phyloP scores from a whole-genome alignment of 805 yeast species.

The Metschnikowia lachancei region DNA sequence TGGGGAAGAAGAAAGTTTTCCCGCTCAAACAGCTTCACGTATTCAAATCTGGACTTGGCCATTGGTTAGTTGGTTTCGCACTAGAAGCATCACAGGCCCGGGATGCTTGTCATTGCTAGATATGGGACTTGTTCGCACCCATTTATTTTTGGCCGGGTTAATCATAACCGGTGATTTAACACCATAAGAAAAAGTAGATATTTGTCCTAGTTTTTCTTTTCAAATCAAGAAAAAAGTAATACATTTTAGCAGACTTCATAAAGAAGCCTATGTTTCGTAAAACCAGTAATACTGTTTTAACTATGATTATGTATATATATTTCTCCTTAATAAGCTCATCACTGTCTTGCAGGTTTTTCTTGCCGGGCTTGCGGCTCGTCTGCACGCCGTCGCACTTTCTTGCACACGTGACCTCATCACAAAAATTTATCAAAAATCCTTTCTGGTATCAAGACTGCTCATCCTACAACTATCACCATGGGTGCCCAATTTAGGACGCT shows the following conservation, averaged over 20 bases:
- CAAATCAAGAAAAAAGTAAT: too few species aligned
- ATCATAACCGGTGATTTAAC: background rate
- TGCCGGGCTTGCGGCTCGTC: background rate
- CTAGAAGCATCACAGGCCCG: background rate
- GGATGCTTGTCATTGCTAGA: background rate
- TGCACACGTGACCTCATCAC: conserved; percentile 21
- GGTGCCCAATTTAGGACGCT: conserved; percentile 72
- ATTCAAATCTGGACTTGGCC: conserved; percentile 88
- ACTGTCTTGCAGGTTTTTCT: background rate
- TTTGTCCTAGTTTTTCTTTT: too few species aligned
- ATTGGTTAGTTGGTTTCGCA: conserved; percentile 28
- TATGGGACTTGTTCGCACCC: conserved; percentile 1
- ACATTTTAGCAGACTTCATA: too few species aligned
- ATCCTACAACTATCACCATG: conserved; percentile 23
- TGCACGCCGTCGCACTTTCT: conserved; percentile 6
- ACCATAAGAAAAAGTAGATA: too few species aligned
- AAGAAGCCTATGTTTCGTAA: too few species aligned
- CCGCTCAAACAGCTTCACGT: conserved; percentile 77
- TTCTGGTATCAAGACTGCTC: conserved; percentile 1
- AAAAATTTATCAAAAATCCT: conserved; percentile 18
- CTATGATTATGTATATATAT: too few species aligned
- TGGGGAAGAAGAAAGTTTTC: conserved; percentile 73
- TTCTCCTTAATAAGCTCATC: too few species aligned
- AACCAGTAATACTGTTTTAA: too few species aligned
- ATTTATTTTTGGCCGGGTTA: background rate